Percentiles rank a stretch among this genome's conserved stretches.
phyloP scores from a whole-genome alignment of 2,329 filamentous ascomycete species.

The Trichoderma breve region DNA sequence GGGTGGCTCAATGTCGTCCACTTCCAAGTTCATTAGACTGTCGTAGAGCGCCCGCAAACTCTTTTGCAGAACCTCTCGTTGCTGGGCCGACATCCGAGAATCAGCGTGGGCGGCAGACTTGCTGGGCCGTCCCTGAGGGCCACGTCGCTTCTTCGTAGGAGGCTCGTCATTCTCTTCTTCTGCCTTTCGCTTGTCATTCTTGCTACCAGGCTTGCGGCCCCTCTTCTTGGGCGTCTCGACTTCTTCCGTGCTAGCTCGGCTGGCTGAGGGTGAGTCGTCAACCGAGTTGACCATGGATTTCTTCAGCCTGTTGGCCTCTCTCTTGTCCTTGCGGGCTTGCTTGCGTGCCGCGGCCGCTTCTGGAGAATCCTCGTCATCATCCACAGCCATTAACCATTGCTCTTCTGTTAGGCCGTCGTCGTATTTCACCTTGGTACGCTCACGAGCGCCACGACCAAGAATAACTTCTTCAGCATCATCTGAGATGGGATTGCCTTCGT shows the following conservation, averaged over 20 bases:
- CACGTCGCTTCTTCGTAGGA: constrained; percentile 74
- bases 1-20: constrained; percentile 63
- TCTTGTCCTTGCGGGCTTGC: constrained; percentile 77
- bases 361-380: constrained; percentile 91
- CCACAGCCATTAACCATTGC: constrained; percentile 97
- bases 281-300: constrained; percentile 39
- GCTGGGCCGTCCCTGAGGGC: constrained; percentile 68
- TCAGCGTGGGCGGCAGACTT: constrained; percentile 41
- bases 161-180: constrained; percentile 74
- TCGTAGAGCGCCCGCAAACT: constrained; percentile 78
- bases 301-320: constrained; percentile 72
- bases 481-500: constrained; percentile 75
- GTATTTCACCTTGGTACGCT: constrained; percentile 90
- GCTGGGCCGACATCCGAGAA: constrained; percentile 59
- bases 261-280: constrained; percentile 75
- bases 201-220: constrained; percentile 72
- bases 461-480: constrained; percentile 76
- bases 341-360: constrained; percentile 92
- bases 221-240: constrained; percentile 75
- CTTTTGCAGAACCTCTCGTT: constrained; percentile 75
- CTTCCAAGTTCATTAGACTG: constrained; percentile 77
- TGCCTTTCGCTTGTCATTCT: constrained; percentile 84
- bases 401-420: constrained; percentile 98
- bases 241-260: constrained; percentile 80
- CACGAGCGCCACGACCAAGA: constrained; percentile 85